Percentiles rank a stretch among this genome's conserved stretches.
Conservation (phyloP, 75 land plant genomes). For the Sequoia sempervirens region DNA sequence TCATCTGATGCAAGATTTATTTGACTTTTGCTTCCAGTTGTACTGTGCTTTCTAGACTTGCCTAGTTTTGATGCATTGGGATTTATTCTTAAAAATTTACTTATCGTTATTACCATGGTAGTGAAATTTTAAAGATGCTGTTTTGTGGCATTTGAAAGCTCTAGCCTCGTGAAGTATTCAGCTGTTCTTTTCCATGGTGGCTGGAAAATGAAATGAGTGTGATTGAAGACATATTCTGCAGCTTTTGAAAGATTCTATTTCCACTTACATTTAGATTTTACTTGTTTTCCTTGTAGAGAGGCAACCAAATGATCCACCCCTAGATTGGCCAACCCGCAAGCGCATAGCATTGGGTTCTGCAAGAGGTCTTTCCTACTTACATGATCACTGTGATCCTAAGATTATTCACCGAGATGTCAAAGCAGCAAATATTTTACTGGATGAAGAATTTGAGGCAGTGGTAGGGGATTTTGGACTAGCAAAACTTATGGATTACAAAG, state of each 20-base stretch:
- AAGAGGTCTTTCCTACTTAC: too few relatives aligned
- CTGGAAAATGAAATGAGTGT: background rate
- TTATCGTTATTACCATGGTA: background rate
- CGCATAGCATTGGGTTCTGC: too few relatives aligned
- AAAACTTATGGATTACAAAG: conserved; percentile 88
- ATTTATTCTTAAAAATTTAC: background rate
- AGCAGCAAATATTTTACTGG: too few relatives aligned
- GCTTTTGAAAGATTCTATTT: background rate
- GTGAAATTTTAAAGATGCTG: background rate
- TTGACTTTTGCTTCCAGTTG: background rate
- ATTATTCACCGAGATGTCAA: too few relatives aligned
- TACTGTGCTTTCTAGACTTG: background rate
- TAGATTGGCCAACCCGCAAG: too few relatives aligned
- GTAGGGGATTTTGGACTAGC: conserved; percentile 90
- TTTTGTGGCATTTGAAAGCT: background rate
- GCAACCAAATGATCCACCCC: too few relatives aligned
- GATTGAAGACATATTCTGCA: background rate
- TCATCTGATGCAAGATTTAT: background rate
- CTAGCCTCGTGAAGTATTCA: background rate
- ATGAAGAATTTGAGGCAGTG: conserved; percentile 74
- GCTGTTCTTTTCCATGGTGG: background rate
- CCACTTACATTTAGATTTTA: background rate
- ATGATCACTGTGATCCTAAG: too few relatives aligned
- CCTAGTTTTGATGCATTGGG: background rate
- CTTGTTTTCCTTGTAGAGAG: conserved; percentile 14